Base-by-base conservation (phyloP, 192 early-diverging fungal genomes). In the Coemansia sp. region DNA sequence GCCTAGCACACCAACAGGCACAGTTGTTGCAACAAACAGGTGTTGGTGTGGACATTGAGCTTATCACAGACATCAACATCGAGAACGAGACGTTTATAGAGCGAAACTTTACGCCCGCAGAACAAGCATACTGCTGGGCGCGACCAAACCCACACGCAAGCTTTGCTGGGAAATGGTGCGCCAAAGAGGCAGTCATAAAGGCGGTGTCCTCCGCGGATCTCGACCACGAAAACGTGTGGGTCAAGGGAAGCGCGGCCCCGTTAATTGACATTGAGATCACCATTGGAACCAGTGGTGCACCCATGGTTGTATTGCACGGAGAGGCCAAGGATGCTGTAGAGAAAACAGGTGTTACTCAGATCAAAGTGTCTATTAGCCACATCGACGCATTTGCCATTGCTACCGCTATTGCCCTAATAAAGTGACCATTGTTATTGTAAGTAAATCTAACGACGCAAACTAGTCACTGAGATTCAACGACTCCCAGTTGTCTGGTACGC, bases 171-270 rank as follows among this genome's bases (percentile, higher is more conserved):
- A 88, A 91, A 34, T 98, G 96, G 96, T 92, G 91, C 7, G 96
- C 96, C 61, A 98, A 98, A 87, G 96, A 98, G 71, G 93, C 96
- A 1, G 93, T 94, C 16, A 86, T 98, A 72, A 98, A 98, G 88
- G 95, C 96, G 14, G 89, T 98, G 27, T 90, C 89, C 44, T 92
- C 89, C 8, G 86, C 85, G 0, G 63, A 81, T 24, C 51, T 67
- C 19, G 62, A 72, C 16, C 75, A 75, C 27, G 78, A 78, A 39
- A 85, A 85, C 50, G 92, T 95, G 17, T 92, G 89, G 88, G 87
- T 85, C 36, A 77, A 90, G 61, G 94, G 94, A 42, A 88, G 89
- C 40, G 96, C 82, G 34, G 96, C 96, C 3, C 93, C 95, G 27
- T 69, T 98, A 42, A 88, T 85, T 21, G 95, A 98, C 36, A 97